These are phyloP conservation scores for Penicillium psychrofluorescens DNA, from an alignment of 495 filamentous ascomycete species.

Conservation along the genomic window DNA sequence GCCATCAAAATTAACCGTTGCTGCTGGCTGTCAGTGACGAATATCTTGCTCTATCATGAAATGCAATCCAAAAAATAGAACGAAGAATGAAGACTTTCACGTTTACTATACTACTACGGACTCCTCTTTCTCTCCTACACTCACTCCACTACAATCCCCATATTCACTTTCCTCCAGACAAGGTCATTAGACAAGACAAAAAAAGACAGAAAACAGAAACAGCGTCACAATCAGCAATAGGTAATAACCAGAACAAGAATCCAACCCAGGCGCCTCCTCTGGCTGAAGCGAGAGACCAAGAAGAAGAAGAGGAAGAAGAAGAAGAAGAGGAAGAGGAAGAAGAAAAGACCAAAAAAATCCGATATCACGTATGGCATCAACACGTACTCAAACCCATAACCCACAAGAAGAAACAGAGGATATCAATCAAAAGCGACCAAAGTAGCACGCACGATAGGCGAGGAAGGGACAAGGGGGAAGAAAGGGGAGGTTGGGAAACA, in stretches of 20 bases:
- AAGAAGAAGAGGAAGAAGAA: conserved; percentile 12
- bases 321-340: conserved; percentile 9
- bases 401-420: conserved; percentile 4
- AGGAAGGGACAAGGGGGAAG: neutral
- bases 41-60: too few relatives aligned
- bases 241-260: conserved; percentile 5
- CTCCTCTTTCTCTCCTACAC: neutral
- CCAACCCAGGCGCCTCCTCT: conserved; percentile 19
- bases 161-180: neutral
- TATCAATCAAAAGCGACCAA: neutral
- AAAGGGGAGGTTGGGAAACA: neutral
- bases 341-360: conserved; percentile 4
- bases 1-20: too few relatives aligned
- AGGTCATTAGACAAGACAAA: conserved; percentile 8
- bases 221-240: neutral
- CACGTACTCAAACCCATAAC: conserved; percentile 14
- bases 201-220: conserved; percentile 2
- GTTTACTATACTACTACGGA: conserved; percentile 4
- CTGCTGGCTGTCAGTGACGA: too few relatives aligned
- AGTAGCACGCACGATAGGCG: neutral
- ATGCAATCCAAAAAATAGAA: neutral
- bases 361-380: conserved; percentile 17
- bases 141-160: conserved; percentile 1
- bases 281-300: conserved; percentile 18
- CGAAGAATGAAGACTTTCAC: neutral